These are phyloP conservation scores for Sarocladiaceae sp. DNA, from an alignment of 2,329 filamentous ascomycete genomes.

Conservation along the genomic window DNA sequence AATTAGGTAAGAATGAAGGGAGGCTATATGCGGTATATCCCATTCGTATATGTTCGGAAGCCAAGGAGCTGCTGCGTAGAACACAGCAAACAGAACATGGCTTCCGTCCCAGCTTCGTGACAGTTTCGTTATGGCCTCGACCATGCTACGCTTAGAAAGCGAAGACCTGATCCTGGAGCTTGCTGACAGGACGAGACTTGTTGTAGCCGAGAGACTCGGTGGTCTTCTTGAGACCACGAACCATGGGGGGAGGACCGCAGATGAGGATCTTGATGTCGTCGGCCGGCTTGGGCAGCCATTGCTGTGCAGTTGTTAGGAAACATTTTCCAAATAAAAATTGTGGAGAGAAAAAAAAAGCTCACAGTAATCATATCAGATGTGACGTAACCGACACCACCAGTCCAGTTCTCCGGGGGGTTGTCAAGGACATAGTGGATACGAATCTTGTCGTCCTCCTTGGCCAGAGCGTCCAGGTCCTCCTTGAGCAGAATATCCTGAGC, in stretches of 20 bases:
- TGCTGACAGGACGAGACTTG: conserved; percentile 93
- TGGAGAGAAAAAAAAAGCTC: conserved; percentile 21
- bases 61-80: neutral
- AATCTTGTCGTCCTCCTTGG: conserved; percentile 73
- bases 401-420: conserved; percentile 90
- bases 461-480: conserved; percentile 82
- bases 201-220: conserved; percentile 84
- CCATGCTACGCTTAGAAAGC: conserved; percentile 57
- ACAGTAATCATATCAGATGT: conserved; percentile 94
- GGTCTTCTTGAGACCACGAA: conserved; percentile 94
- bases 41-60: neutral
- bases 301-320: conserved; percentile 38
- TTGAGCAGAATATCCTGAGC: conserved; percentile 86
- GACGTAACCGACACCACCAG: conserved; percentile 89
- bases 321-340: conserved; percentile 14
- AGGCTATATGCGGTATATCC: conserved; percentile 6
- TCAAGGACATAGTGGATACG: conserved; percentile 93
- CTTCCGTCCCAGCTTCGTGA: neutral
- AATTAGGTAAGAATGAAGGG: neutral
- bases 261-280: conserved; percentile 89
- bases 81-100: neutral
- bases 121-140: neutral
- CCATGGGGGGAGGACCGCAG: conserved; percentile 95
- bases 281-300: conserved; percentile 77
- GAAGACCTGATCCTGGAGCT: conserved; percentile 97